Percentiles rank a stretch among this genome's conserved stretches.
Evolutionary conservation across 805 yeast genomes (phyloP).

Genomic region (Monosporozyma siamensis): DNA sequence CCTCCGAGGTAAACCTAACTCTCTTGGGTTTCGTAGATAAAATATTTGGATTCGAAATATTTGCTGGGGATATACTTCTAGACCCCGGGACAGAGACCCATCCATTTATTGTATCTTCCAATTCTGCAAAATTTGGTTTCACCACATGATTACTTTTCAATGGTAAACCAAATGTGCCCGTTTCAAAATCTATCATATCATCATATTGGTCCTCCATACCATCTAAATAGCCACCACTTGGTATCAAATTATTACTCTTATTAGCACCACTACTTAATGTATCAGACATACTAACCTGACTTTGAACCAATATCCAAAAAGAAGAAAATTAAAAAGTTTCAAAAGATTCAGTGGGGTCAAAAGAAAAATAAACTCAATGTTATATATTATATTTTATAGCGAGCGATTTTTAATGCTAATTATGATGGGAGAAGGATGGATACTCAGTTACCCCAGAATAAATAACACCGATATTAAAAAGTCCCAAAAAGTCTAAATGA

Average conservation of each 20-base stretch:
- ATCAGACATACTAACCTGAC: too few species aligned
- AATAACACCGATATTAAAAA: too few species aligned
- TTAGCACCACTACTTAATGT: too few species aligned
- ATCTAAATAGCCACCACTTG: neutral
- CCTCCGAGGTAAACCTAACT: neutral
- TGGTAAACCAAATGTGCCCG: neutral
- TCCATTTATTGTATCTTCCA: neutral
- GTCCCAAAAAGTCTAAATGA: too few species aligned
- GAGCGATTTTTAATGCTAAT: too few species aligned
- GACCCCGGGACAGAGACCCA: neutral
- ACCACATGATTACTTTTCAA: neutral
- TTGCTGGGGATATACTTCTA: neutral
- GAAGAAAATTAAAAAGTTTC: too few species aligned
- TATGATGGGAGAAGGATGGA: too few species aligned
- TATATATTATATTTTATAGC: too few species aligned
- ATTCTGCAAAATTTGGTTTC: slow-evolving; percentile 3
- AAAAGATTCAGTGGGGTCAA: too few species aligned
- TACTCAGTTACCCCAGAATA: too few species aligned
- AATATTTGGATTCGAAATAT: neutral
- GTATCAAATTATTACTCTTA: neutral
- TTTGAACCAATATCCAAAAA: too few species aligned
- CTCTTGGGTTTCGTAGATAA: neutral
- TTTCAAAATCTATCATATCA: neutral
- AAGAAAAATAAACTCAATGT: too few species aligned
- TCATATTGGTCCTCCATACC: neutral